Base-by-base conservation (phyloP, 129 eudicot genomes). In the Solidago caesia region DNA sequence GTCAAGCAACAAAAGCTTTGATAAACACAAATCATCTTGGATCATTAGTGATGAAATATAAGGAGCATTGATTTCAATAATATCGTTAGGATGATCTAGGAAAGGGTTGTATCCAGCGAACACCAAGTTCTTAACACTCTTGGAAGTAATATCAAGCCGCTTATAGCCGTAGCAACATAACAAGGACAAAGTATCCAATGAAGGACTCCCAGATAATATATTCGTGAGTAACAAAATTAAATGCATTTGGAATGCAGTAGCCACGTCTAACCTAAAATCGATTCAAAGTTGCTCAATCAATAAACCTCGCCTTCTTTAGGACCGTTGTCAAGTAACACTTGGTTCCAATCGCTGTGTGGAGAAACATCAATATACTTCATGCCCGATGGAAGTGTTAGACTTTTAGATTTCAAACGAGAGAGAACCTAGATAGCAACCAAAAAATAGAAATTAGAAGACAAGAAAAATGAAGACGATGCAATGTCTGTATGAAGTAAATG, bases 321-420 rank as follows among this genome's bases (percentile, higher is more conserved):
- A 33, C 39, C 39, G 39, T 33, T 33, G 1, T 33, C 39, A 33
- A 33, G 39, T 3, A 33, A 33, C 39, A 33, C 2, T 33, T 33
- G 2, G 39, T 33, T 3, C 3, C 39, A 33, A 33, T 33, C 39
- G 39, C 3, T 33, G 39, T 33, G 2, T 33, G 39, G 3, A 33
- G 2, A 21, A 21, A 21, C 21, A 21, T 21, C 21, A 0, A 33
- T 33, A 33, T 33, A 33, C 53, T 71, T 53, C 51, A 71, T 5
- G 57, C 56, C 56, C 43, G 53, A 71, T 42, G 65, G 65, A 25
- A 56, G 2, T 4, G 21, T 21, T 21, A 55, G 56, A 41, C 75
- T 64, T 71, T 42, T 71, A 55, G 53, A 52, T 71, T 56, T 41
- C 66, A 71, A 71, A 55, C 66, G 66, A 55, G 43, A 55, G 8